Conservation (phyloP, 1,284 basidiomycete species). For the Kwoniella shivajii region DNA sequence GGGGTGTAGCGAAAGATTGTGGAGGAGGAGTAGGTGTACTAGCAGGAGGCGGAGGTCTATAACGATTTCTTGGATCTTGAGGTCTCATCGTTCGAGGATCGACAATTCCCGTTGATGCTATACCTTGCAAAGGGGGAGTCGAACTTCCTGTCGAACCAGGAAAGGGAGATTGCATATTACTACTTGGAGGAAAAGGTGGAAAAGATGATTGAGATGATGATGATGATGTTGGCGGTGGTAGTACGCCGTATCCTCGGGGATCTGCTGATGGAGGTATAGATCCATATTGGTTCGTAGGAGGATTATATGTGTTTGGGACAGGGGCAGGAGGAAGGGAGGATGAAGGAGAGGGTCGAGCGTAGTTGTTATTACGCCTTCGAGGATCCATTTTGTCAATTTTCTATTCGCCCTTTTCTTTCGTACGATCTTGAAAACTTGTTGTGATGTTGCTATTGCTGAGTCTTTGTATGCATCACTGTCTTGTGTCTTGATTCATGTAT, state of each 20-base stretch:
- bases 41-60: constrained; percentile 1
- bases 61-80: constrained; percentile 23
- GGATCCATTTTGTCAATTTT: constrained; percentile 24
- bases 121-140: constrained; percentile 8
- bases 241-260: constrained; percentile 3
- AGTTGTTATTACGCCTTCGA: constrained; percentile 20
- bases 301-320: background rate
- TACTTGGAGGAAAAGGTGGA: constrained; percentile 10
- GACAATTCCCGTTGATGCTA: background rate
- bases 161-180: too few species aligned
- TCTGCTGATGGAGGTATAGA: background rate
- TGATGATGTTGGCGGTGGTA: background rate
- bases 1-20: constrained; percentile 10
- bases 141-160: constrained; percentile 3
- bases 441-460: too few species aligned
- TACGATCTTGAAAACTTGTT: too few species aligned
- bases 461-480: background rate
- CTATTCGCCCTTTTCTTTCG: too few species aligned
- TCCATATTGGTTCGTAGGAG: constrained; percentile 9
- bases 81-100: constrained; percentile 21
- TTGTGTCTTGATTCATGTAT: too few species aligned
- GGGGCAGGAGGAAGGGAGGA: constrained; percentile 8
- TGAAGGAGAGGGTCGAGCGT: constrained; percentile 5
- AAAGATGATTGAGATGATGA: constrained; percentile 1
- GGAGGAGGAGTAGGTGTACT: constrained; percentile 12